These are phyloP conservation scores for Lotus japonicus DNA, from an alignment of 306 rosid species.

Conservation along the genomic window DNA sequence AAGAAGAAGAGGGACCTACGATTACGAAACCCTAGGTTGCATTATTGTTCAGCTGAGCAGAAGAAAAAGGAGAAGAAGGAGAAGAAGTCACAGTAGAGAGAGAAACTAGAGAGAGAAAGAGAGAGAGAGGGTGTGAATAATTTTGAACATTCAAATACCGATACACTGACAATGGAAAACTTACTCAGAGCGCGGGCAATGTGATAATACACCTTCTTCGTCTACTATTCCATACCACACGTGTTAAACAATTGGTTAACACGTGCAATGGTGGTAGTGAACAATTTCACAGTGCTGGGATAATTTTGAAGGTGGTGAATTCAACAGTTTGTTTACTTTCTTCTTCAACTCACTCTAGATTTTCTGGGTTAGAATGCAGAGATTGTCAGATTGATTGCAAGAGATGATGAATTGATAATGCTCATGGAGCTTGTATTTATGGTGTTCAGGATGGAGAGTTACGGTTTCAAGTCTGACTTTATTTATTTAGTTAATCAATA, in stretches of 20 bases:
- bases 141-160: constrained; percentile 63
- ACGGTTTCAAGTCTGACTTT: too few relatives aligned
- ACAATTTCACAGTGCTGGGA: not conserved
- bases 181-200: constrained; percentile 31
- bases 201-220: not conserved
- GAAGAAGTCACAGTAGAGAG: not conserved
- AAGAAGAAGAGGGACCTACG: constrained; percentile 5
- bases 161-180: constrained; percentile 8
- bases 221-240: not conserved
- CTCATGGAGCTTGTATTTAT: too few relatives aligned
- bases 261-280: not conserved
- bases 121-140: not conserved
- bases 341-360: not conserved
- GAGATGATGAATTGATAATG: too few relatives aligned
- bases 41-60: not conserved
- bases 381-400: too few relatives aligned
- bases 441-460: too few relatives aligned
- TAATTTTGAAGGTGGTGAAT: not conserved
- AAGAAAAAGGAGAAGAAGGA: not conserved
- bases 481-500: too few relatives aligned
- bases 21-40: constrained; percentile 18
- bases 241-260: not conserved
- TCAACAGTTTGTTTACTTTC: not conserved
- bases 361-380: not conserved
- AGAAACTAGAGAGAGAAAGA: not conserved